Percentiles rank a stretch among this genome's conserved stretches.
These are phyloP conservation scores for Catunica adiposa DNA, from an alignment of 2,329 filamentous ascomycete species.

Conservation along the genomic window DNA sequence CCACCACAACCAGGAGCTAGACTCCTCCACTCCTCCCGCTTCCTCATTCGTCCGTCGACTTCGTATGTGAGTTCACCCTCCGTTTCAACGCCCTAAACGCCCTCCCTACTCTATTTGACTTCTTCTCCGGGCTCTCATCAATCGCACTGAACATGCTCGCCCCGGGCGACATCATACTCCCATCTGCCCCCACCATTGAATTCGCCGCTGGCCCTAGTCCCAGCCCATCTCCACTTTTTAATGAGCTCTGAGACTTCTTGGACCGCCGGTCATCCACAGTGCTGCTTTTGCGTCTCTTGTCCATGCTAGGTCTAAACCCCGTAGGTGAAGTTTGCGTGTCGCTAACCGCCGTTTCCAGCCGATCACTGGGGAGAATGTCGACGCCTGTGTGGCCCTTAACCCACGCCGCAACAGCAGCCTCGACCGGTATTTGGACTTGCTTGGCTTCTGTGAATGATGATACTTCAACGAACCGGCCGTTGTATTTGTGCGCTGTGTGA, in stretches of 20 bases:
- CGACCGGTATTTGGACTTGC: slow-evolving; percentile 5
- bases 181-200: background rate
- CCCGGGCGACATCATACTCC: background rate
- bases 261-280: background rate
- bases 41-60: background rate
- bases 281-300: background rate
- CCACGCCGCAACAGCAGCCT: slow-evolving; percentile 12
- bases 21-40: no score
- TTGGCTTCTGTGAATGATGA: slow-evolving; percentile 3
- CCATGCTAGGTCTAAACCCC: background rate
- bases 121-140: background rate
- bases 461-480: slow-evolving; percentile 12
- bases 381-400: slow-evolving; percentile 9
- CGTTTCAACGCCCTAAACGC: slow-evolving; percentile 9
- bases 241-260: background rate
- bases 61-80: background rate
- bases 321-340: background rate
- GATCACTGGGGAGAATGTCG: slow-evolving; percentile 6
- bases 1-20: background rate
- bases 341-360: slow-evolving; percentile 1
- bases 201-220: no score
- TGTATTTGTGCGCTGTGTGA: slow-evolving; percentile 8
- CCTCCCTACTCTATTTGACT: slow-evolving; percentile 1
- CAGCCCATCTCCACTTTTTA: slow-evolving; percentile 3
- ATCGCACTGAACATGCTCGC: background rate